A percentile compares a stretch with the other conserved stretches of the same genome.
phyloP scores from a whole-genome alignment of 305 asterid species.

The Nicotiana rustica region DNA sequence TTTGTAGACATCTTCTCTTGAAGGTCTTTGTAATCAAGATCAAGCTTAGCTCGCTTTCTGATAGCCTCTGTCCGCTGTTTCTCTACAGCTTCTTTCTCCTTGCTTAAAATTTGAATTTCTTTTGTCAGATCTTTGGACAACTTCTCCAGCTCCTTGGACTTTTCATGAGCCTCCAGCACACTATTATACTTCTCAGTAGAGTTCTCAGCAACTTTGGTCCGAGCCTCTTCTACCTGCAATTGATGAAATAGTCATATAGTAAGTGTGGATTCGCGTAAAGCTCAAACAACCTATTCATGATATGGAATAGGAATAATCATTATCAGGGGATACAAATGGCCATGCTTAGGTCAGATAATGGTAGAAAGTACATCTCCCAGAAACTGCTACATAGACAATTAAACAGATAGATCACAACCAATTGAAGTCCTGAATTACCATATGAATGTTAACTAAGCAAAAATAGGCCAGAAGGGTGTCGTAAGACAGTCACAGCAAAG shows the following conservation, averaged over 20 bases:
- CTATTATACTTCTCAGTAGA: slow-evolving; percentile 69
- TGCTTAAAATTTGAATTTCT: slow-evolving; percentile 78
- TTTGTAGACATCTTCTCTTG: slow-evolving; percentile 78
- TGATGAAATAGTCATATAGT: slow-evolving; percentile 24
- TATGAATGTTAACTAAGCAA: slow-evolving; percentile 1
- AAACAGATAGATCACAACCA: slow-evolving; percentile 22
- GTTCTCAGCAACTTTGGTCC: slow-evolving; percentile 67
- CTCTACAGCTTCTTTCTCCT: slow-evolving; percentile 88
- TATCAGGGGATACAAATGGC: too few species aligned
- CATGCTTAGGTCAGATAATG: too few species aligned
- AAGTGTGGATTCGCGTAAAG: neutral
- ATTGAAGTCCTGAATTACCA: slow-evolving; percentile 11
- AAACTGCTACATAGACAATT: neutral
- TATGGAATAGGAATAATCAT: too few species aligned
- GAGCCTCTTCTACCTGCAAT: slow-evolving; percentile 86
- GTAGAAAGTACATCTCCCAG: too few species aligned
- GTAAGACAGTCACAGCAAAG: neutral
- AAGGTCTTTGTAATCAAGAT: slow-evolving; percentile 89
- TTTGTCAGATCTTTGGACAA: slow-evolving; percentile 72
- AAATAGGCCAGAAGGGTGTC: neutral
- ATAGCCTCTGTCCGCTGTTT: slow-evolving; percentile 89
- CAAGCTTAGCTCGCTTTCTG: slow-evolving; percentile 86
- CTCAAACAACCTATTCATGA: too few species aligned
- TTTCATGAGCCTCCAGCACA: slow-evolving; percentile 83
- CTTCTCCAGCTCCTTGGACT: slow-evolving; percentile 85